Percentiles rank a stretch among this genome's conserved stretches.
Evolutionary conservation across 345 rosid species (phyloP).

Genomic region (Noccaea caerulescens): DNA sequence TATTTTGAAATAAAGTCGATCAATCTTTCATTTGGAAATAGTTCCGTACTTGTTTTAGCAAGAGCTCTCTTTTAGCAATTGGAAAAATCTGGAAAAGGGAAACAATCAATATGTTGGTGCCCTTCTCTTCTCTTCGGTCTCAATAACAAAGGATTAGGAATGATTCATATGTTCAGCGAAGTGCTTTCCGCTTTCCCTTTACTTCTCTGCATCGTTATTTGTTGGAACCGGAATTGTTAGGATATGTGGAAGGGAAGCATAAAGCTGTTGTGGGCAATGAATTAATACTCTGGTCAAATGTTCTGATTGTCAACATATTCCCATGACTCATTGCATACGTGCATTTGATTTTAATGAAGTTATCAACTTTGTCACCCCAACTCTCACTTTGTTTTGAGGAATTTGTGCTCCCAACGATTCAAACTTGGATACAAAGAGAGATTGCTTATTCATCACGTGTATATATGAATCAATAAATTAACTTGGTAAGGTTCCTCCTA

Average conservation of each 20-base stretch:
- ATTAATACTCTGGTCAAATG: conserved; percentile 32
- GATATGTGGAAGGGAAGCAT: conserved; percentile 38
- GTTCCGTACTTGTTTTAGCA: conserved; percentile 28
- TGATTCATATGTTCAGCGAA: conserved; percentile 34
- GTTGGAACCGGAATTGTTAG: conserved; percentile 25
- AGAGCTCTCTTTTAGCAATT: too few species aligned
- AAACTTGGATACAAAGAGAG: neutral
- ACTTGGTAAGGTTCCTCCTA: too few species aligned
- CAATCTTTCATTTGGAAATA: conserved; percentile 41
- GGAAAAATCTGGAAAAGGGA: conserved; percentile 17
- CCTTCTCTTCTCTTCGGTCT: conserved; percentile 19
- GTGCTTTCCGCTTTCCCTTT: conserved; percentile 31
- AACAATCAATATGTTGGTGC: conserved; percentile 19
- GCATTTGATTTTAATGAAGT: conserved; percentile 33
- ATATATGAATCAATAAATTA: conserved; percentile 8
- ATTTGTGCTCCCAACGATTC: neutral
- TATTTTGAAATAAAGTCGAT: too few species aligned
- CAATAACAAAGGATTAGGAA: conserved; percentile 10
- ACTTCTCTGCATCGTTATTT: conserved; percentile 25
- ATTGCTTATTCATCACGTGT: conserved; percentile 16
- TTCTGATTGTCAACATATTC: conserved; percentile 9
- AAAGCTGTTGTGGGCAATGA: conserved; percentile 32
- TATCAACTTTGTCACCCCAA: conserved; percentile 7
- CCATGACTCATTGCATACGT: conserved; percentile 28
- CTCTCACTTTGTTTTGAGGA: conserved; percentile 4